Evolutionary conservation across 371 early-diverging fungal genomes (phyloP).

Genomic region (Sporodiniella umbellata): DNA sequence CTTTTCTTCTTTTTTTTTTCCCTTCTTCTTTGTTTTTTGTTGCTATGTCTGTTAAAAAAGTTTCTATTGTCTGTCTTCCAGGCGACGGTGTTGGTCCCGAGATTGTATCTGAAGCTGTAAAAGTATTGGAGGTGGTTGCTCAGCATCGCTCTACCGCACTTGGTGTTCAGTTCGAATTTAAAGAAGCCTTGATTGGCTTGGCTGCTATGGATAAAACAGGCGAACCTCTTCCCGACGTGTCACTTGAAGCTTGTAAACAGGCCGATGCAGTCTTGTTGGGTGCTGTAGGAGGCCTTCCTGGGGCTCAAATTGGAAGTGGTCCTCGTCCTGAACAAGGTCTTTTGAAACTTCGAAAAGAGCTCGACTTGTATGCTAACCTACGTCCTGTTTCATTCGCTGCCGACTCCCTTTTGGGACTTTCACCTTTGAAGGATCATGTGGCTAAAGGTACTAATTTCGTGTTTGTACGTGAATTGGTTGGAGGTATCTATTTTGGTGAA

Average conservation of each 20-base stretch:
- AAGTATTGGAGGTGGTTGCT: slow-evolving; percentile 78
- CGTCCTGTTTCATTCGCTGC: slow-evolving; percentile 93
- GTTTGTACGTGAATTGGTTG: slow-evolving; percentile 92
- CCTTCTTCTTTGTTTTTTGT: background rate
- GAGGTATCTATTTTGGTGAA: slow-evolving; percentile 97
- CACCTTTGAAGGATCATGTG: slow-evolving; percentile 88
- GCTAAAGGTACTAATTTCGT: slow-evolving; percentile 89
- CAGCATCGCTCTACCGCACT: slow-evolving; percentile 53
- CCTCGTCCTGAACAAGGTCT: slow-evolving; percentile 95
- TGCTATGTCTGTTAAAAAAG: slow-evolving; percentile 17
- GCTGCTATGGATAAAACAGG: slow-evolving; percentile 91
- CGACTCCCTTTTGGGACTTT: slow-evolving; percentile 72
- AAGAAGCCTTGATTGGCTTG: slow-evolving; percentile 85
- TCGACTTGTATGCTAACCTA: slow-evolving; percentile 93
- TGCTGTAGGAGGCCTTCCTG: slow-evolving; percentile 88
- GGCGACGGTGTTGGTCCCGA: slow-evolving; percentile 98
- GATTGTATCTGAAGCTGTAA: slow-evolving; percentile 86
- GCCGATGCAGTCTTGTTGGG: slow-evolving; percentile 93
- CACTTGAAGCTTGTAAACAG: slow-evolving; percentile 74
- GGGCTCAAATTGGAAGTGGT: slow-evolving; percentile 87
- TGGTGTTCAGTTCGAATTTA: slow-evolving; percentile 66
- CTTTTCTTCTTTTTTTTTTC: slow-evolving; percentile 8
- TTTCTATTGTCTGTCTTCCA: slow-evolving; percentile 74
- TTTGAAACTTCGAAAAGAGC: slow-evolving; percentile 83
- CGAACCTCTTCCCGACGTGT: slow-evolving; percentile 76